Percentiles rank a stretch among this genome's conserved stretches.
Conservation (phyloP, 192 early-diverging fungal genomes). For the Linderina pennispora region DNA sequence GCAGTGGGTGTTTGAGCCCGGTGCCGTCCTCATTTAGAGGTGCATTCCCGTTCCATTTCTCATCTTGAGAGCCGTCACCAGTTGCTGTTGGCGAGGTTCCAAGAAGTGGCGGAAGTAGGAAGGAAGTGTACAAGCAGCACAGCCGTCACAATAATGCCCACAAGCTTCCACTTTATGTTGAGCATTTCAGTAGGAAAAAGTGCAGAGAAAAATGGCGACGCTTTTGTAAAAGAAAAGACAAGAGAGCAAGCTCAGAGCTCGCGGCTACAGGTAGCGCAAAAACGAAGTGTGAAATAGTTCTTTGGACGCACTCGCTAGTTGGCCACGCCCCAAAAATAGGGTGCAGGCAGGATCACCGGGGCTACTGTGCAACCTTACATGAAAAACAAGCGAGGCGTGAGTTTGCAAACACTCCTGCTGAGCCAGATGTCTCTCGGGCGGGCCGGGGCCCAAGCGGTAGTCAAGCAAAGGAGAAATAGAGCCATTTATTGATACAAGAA, state of each 20-base stretch:
- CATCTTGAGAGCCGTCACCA: conserved; percentile 1
- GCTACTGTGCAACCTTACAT: no score
- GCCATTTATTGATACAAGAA: no score
- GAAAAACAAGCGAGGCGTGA: no score
- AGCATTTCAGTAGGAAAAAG: conserved; percentile 15
- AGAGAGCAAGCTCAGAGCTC: not conserved
- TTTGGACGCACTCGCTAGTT: no score
- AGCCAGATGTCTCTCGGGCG: no score
- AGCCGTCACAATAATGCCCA: conserved; percentile 21
- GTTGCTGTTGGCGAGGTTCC: conserved; percentile 2
- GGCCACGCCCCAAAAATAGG: no score
- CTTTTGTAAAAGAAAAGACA: not conserved
- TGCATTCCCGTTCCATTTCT: conserved; percentile 2
- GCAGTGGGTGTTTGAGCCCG: conserved; percentile 16
- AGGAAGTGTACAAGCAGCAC: conserved; percentile 35
- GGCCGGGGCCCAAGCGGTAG: no score
- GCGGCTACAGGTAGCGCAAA: no score
- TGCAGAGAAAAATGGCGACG: not conserved
- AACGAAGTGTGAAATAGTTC: conserved; percentile 2
- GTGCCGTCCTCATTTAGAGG: not conserved
- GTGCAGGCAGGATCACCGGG: no score
- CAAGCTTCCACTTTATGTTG: conserved; percentile 34
- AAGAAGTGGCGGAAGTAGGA: conserved; percentile 26
- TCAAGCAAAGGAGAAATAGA: no score
- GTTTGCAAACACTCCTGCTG: no score